Evolutionary conservation across 805 yeast species (phyloP).

Genomic region (Candida germanica): DNA sequence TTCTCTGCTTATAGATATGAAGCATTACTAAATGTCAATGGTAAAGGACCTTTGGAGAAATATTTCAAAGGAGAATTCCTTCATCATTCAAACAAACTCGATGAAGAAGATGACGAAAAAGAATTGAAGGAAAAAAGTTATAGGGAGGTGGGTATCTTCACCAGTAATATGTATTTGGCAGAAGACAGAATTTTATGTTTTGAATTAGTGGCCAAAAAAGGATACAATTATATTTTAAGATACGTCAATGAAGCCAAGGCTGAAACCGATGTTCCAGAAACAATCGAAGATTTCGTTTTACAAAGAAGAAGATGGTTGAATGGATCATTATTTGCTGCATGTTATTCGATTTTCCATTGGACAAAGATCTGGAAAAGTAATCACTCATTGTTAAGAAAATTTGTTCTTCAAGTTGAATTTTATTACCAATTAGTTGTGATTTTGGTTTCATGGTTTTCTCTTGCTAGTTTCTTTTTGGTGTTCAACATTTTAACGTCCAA

Average conservation of each 20-base stretch:
- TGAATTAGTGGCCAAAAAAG: conserved; percentile 84
- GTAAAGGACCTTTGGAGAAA: conserved; percentile 81
- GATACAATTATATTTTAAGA: conserved; percentile 71
- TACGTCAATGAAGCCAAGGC: conserved; percentile 89
- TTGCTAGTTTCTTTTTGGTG: conserved; percentile 86
- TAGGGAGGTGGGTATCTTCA: conserved; percentile 68
- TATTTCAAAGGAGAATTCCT: conserved; percentile 91
- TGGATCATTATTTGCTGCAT: conserved; percentile 96
- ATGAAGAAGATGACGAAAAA: conserved; percentile 37
- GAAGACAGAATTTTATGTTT: conserved; percentile 95
- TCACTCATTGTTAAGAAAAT: conserved; percentile 77
- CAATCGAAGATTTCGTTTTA: conserved; percentile 88
- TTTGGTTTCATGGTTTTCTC: conserved; percentile 86
- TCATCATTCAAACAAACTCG: conserved; percentile 53
- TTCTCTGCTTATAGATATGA: conserved; percentile 89
- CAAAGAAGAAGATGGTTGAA: conserved; percentile 98
- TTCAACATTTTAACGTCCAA: conserved; percentile 83
- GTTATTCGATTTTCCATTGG: conserved; percentile 83
- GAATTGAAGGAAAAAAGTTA: conserved; percentile 37
- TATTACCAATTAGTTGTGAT: conserved; percentile 74
- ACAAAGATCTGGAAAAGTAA: conserved; percentile 84
- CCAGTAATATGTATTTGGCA: conserved; percentile 94
- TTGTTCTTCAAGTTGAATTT: conserved; percentile 83
- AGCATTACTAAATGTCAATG: conserved; percentile 70
- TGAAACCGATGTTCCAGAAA: conserved; percentile 94